Evolutionary conservation across 768 basidiomycete species (phyloP), one percentile per base, ranked within the genome.

Genomic region (Amanita exitialis): DNA sequence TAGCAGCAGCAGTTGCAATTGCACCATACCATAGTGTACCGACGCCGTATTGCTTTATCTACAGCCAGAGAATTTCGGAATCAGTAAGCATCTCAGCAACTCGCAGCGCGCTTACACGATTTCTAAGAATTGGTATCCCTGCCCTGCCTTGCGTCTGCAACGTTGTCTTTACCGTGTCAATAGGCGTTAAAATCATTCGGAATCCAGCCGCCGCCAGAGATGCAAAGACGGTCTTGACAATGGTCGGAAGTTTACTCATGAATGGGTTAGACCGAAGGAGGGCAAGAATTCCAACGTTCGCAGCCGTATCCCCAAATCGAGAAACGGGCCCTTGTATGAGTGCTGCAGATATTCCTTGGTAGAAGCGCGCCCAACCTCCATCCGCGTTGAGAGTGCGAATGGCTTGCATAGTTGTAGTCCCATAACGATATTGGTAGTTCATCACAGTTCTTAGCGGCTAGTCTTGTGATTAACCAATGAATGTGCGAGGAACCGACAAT

Each of bases 341-440:
- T 1, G 94, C 95, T 0, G 93, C 88, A 0, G 65, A 60, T 32
- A 98, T 76, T 5, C 95, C 95, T 56, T 89, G 83, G 65, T 96
- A 98, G 66, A 86, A 96, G 38, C 94, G 78, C 34, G 76, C 69
- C 71, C 77, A 85, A 7, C 90, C 90, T 12, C 92, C 91, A 53
- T 92, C 86, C 2, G 66, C 66, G 62, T 86, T 86, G 15, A 94
- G 79, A 3, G 78, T 89, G 44, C 66, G 64, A 51, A 75, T 77
- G 10, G 88, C 83, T 35, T 75, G 66, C 0, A 79, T 80, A 5
- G 81, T 81, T 1, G 80, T 77, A 2, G 84, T 85, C n/a, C 93
- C 93, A 61, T 81, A 93, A 48, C 85, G 80, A 64, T 93, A 92
- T 68, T 93, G 91, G 62, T 89, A 96, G 72, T 97, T 98, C 95